These are phyloP conservation scores for Phytophthora pisi DNA, from an alignment of 352 stramenopile species.

Conservation along the genomic window DNA sequence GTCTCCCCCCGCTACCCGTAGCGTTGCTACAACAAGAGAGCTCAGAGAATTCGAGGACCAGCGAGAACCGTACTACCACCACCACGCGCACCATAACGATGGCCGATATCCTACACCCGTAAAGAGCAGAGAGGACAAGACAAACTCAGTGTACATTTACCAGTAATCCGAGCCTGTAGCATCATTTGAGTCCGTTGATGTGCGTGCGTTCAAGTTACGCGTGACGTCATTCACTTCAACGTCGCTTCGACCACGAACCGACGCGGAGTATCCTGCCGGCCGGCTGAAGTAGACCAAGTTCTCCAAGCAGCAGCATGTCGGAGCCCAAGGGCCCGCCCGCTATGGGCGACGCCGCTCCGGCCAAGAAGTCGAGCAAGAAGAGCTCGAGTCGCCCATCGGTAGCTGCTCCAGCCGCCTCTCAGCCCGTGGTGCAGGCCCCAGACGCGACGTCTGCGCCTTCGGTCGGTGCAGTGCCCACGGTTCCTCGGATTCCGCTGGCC, in stretches of 20 bases:
- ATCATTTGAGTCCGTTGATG: neutral
- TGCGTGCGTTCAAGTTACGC: neutral
- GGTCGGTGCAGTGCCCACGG: conserved; percentile 26
- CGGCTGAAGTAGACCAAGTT: neutral
- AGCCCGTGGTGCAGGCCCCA: conserved; percentile 17
- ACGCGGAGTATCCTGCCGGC: conserved; percentile 8
- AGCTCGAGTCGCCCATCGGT: conserved; percentile 23
- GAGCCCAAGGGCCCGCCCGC: conserved; percentile 39
- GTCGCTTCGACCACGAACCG: conserved; percentile 15
- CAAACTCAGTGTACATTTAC: neutral
- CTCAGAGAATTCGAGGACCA: neutral
- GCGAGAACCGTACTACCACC: conserved; percentile 1
- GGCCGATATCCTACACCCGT: conserved; percentile 14
- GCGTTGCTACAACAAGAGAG: neutral
- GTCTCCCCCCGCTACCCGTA: neutral
- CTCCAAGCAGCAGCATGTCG: conserved; percentile 30
- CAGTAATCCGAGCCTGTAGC: neutral
- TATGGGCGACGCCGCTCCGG: conserved; percentile 5
- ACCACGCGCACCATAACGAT: conserved; percentile 15
- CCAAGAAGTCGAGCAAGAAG: conserved; percentile 49
- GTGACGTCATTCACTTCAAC: conserved; percentile 10
- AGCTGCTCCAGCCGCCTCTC: conserved; percentile 12
- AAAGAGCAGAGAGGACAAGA: neutral
- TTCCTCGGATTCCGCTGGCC: conserved; percentile 52
- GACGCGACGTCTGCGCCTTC: conserved; percentile 13